These are phyloP conservation scores for Tylopilus plumbeoviolaceoides DNA, from an alignment of 768 basidiomycete genomes.

Conservation along the genomic window DNA sequence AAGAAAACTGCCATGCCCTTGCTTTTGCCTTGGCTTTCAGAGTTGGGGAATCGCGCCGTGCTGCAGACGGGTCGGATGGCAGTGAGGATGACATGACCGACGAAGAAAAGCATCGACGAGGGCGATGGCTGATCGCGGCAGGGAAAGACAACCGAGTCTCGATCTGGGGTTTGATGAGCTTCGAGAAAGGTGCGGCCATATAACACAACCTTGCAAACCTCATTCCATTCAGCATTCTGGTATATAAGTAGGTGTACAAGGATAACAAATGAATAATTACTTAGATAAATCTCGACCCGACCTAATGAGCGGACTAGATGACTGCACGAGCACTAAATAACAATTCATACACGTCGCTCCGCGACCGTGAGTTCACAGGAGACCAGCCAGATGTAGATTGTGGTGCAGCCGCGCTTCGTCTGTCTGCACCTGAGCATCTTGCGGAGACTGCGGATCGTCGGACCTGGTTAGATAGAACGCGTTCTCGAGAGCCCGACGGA, in stretches of 20 bases:
- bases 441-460: conserved; percentile 15
- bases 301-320: not conserved
- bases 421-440: conserved; percentile 21
- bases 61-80: conserved; percentile 15
- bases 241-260: conserved; percentile 16
- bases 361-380: conserved; percentile 34
- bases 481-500: conserved; percentile 47
- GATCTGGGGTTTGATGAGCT: conserved; percentile 62
- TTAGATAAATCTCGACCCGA: not conserved
- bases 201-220: not conserved
- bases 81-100: conserved; percentile 40
- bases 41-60: not conserved
- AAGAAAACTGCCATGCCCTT: conserved; percentile 68
- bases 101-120: conserved; percentile 41
- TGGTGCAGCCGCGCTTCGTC: conserved; percentile 46
- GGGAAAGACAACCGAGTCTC: conserved; percentile 68
- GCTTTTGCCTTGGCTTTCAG: conserved; percentile 51
- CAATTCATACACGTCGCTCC: conserved; percentile 5
- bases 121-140: conserved; percentile 62
- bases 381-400: conserved; percentile 52
- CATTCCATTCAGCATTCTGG: no score
- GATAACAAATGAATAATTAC: conserved; percentile 11
- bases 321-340: not conserved
- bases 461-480: conserved; percentile 47
- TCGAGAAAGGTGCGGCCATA: conserved; percentile 7